Conservation (phyloP, 352 stramenopile genomes). For the Phytophthora syringae region DNA sequence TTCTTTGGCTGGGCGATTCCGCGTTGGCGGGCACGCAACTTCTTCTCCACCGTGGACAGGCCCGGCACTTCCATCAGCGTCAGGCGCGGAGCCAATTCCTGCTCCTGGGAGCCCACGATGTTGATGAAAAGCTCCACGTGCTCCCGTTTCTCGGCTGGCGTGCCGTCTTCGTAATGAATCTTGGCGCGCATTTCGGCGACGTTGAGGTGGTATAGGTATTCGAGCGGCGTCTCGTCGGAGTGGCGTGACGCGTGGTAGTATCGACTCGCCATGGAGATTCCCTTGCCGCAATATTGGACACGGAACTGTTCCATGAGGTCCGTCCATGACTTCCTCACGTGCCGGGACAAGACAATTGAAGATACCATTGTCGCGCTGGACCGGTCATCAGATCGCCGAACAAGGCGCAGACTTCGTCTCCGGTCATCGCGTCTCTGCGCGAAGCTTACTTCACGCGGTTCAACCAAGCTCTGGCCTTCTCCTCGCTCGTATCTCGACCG, state of each 20-base stretch:
- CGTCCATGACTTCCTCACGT: not conserved
- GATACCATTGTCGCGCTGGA: too few relatives aligned
- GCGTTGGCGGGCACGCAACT: slow-evolving; percentile 11
- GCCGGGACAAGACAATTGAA: slow-evolving; percentile 7
- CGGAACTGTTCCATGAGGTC: slow-evolving; percentile 14
- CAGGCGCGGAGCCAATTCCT: not conserved
- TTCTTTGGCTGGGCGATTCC: not conserved
- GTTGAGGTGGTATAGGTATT: slow-evolving; percentile 19
- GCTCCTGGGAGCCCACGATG: not conserved
- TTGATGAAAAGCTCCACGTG: slow-evolving; percentile 21
- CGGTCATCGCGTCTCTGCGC: slow-evolving; percentile 3
- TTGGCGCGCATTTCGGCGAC: slow-evolving; percentile 2
- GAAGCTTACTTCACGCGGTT: slow-evolving; percentile 11
- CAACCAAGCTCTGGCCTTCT: slow-evolving; percentile 18
- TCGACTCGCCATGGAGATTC: slow-evolving; percentile 15
- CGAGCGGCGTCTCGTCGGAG: slow-evolving; percentile 4
- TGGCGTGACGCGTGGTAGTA: slow-evolving; percentile 12
- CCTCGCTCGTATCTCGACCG: slow-evolving; percentile 10
- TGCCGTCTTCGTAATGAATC: slow-evolving; percentile 1
- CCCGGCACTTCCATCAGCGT: slow-evolving; percentile 7
- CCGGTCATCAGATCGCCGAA: slow-evolving; percentile 26
- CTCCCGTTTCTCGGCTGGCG: not conserved
- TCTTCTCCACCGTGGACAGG: not conserved
- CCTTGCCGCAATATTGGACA: slow-evolving; percentile 24
- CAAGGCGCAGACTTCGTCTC: slow-evolving; percentile 3